These are phyloP conservation scores for Leishmania gerbilli DNA, from an alignment of 208 protist genomes.

Conservation along the genomic window DNA sequence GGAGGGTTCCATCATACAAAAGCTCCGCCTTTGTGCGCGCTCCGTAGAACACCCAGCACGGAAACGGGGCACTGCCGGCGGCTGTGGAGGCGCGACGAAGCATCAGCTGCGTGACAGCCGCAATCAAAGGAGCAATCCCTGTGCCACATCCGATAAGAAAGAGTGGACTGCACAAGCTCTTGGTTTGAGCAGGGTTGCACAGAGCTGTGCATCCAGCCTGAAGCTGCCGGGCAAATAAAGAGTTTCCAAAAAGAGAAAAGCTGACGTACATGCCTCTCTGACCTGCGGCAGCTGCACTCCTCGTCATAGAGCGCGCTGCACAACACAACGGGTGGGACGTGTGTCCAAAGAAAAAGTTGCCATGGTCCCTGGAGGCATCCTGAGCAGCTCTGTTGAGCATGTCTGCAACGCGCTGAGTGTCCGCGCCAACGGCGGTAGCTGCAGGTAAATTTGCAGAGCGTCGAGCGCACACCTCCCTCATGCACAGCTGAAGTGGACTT, in stretches of 20 bases:
- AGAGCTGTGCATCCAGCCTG: slow-evolving; percentile 19
- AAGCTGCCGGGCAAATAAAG: slow-evolving; percentile 54
- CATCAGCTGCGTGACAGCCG: slow-evolving; percentile 60
- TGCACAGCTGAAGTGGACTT: slow-evolving; percentile 36
- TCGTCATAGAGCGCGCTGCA: slow-evolving; percentile 10
- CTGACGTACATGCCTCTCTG: slow-evolving; percentile 46
- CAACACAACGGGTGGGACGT: slow-evolving; percentile 36
- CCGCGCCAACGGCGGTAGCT: background rate
- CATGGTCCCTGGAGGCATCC: background rate
- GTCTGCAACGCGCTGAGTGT: slow-evolving; percentile 23
- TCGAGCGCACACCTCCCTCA: slow-evolving; percentile 32
- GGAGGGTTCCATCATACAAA: slow-evolving; percentile 67
- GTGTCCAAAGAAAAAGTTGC: slow-evolving; percentile 34
- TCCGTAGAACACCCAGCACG: slow-evolving; percentile 80
- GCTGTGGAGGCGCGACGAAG: slow-evolving; percentile 16
- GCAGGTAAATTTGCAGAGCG: slow-evolving; percentile 14
- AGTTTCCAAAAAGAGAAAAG: slow-evolving; percentile 60
- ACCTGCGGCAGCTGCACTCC: background rate
- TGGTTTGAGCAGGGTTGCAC: background rate
- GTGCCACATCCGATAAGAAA: slow-evolving; percentile 79
- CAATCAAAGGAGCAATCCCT: slow-evolving; percentile 80
- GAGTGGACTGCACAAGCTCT: slow-evolving; percentile 23
- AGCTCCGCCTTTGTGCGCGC: slow-evolving; percentile 56
- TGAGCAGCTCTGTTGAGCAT: slow-evolving; percentile 32
- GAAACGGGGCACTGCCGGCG: slow-evolving; percentile 16